Percentiles rank a stretch among this genome's conserved stretches.
Evolutionary conservation across 345 rosid species (phyloP).

Genomic region (Populus ilicifolia): DNA sequence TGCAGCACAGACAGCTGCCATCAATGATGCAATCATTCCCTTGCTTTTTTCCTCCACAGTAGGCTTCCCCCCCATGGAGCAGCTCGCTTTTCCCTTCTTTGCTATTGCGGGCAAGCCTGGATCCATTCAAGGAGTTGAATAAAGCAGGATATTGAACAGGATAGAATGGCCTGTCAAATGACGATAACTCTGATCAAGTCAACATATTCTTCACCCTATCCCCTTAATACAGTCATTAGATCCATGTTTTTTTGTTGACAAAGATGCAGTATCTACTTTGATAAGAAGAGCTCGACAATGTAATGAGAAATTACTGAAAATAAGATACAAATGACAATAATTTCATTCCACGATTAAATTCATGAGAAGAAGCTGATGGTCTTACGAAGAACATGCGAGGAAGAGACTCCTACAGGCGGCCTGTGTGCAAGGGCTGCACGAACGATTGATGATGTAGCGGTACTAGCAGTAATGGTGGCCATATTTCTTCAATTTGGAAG

Average conservation of each 20-base stretch:
- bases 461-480: slow-evolving; percentile 52
- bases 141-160: not conserved
- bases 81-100: slow-evolving; percentile 55
- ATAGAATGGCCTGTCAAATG: not conserved
- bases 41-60: slow-evolving; percentile 20
- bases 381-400: slow-evolving; percentile 63
- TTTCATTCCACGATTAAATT: not conserved
- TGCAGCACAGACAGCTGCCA: slow-evolving; percentile 53
- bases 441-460: slow-evolving; percentile 48
- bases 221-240: too few species aligned
- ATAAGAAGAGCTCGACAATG: not conserved
- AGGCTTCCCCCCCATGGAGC: slow-evolving; percentile 47
- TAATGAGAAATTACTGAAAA: not conserved
- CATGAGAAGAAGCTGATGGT: not conserved
- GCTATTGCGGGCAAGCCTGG: slow-evolving; percentile 63
- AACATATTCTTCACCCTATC: too few species aligned
- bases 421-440: slow-evolving; percentile 42
- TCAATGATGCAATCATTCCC: slow-evolving; percentile 44
- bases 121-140: not conserved
- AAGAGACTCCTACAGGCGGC: slow-evolving; percentile 33
- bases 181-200: not conserved
- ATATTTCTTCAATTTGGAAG: slow-evolving; percentile 33
- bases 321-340: not conserved
- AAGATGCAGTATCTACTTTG: too few species aligned
- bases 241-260: too few species aligned